Evolutionary conservation across 192 early-diverging fungal species (phyloP).

Genomic region (Funneliformis mosseae): DNA sequence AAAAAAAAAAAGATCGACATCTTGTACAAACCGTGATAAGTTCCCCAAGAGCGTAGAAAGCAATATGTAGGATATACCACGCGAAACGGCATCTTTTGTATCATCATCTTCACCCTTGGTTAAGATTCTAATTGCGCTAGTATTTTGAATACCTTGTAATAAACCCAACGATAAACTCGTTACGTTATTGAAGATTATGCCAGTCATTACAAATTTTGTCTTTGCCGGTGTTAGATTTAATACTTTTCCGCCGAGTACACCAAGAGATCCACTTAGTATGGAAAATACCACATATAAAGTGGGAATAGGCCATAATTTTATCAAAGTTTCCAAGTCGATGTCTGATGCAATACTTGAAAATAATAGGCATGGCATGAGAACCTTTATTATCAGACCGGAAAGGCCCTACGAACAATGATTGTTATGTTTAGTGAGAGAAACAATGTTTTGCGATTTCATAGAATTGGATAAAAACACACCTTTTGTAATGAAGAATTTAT

Average conservation of each 20-base stretch:
- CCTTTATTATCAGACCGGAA: conserved; percentile 21
- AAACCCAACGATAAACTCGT: conserved; percentile 32
- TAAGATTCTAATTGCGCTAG: conserved; percentile 25
- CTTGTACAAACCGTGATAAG: conserved; percentile 15
- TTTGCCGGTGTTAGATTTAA: not conserved
- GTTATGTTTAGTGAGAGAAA: not conserved
- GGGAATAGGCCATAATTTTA: conserved; percentile 32
- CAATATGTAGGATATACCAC: conserved; percentile 33
- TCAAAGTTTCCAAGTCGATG: conserved; percentile 30
- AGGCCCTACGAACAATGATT: conserved; percentile 12
- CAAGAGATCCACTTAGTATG: conserved; percentile 7
- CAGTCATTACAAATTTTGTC: conserved; percentile 30
- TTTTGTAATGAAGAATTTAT: not conserved
- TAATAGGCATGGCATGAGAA: conserved; percentile 35
- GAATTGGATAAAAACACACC: not conserved
- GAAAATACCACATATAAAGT: conserved; percentile 6
- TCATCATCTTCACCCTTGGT: conserved; percentile 9
- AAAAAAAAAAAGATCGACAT: not conserved
- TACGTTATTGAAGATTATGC: conserved; percentile 37
- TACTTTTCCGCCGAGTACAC: conserved; percentile 31
- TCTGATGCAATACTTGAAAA: conserved; percentile 18
- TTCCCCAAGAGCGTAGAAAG: conserved; percentile 28
- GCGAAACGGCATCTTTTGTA: not conserved
- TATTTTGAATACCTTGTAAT: conserved; percentile 25
- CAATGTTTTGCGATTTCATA: not conserved